Conservation (phyloP, 108 stramenopile species). For the Epithemia pelagica region DNA sequence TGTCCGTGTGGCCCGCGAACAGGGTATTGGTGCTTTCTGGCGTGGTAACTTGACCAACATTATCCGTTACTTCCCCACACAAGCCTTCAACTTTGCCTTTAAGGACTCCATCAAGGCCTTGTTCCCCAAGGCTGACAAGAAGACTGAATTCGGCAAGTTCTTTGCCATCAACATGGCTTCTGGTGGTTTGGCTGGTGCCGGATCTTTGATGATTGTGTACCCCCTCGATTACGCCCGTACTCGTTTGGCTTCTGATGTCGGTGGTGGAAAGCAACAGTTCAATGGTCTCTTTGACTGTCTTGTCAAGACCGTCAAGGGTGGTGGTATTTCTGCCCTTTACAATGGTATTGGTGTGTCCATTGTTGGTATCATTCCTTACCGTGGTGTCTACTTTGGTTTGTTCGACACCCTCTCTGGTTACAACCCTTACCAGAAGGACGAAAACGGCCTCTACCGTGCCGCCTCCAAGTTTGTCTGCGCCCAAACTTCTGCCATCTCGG, state of each 20-base stretch:
- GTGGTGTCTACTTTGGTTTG: conserved; percentile 98
- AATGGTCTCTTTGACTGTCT: conserved; percentile 96
- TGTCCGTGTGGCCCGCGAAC: conserved; percentile 89
- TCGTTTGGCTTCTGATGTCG: conserved; percentile 97
- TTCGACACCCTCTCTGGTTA: conserved; percentile 95
- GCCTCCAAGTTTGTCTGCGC: conserved; percentile 95
- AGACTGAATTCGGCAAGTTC: conserved; percentile 92
- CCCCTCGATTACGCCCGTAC: conserved; percentile 99
- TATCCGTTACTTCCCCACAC: conserved; percentile 98
- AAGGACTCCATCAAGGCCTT: conserved; percentile 96
- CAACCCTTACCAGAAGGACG: conserved; percentile 96
- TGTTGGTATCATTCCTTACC: conserved; percentile 96
- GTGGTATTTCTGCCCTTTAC: conserved; percentile 91
- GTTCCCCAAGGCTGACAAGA: conserved; percentile 96
- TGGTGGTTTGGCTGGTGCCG: conserved; percentile 96
- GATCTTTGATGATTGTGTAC: conserved; percentile 95
- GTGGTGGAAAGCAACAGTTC: conserved; percentile 91
- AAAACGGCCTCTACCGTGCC: conserved; percentile 76
- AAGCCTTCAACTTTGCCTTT: conserved; percentile 99
- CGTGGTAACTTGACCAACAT: conserved; percentile 98
- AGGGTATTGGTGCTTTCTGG: conserved; percentile 92
- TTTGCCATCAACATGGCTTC: conserved; percentile 96
- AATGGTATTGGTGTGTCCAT: conserved; percentile 97
- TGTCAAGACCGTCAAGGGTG: conserved; percentile 76
- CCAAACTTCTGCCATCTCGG: conserved; percentile 88